Evolutionary conservation across 2,329 filamentous ascomycete genomes (phyloP).

Genomic region (Claviceps monticola): DNA sequence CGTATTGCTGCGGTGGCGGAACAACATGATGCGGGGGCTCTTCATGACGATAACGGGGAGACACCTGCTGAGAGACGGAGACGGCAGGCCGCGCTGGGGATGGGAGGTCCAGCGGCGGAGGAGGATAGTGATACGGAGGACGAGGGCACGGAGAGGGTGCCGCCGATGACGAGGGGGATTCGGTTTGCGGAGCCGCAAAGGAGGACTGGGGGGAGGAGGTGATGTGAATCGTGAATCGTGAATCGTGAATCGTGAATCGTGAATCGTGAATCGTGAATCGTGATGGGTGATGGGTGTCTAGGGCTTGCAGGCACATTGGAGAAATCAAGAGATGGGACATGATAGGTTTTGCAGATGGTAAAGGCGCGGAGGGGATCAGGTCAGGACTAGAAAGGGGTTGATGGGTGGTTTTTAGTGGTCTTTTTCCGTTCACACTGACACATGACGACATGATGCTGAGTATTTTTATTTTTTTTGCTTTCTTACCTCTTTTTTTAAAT

Average conservation of each 20-base stretch:
- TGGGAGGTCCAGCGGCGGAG: slow-evolving; percentile 30
- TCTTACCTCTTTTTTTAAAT: neutral
- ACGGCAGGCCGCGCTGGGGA: slow-evolving; percentile 59
- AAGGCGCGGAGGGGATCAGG: too few relatives aligned
- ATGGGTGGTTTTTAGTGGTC: neutral
- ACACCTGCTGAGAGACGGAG: slow-evolving; percentile 62
- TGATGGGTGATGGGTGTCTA: too few relatives aligned
- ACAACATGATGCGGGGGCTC: slow-evolving; percentile 20
- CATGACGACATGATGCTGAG: neutral
- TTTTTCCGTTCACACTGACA: neutral
- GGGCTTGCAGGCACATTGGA: too few relatives aligned
- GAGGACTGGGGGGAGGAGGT: neutral
- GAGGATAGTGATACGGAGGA: slow-evolving; percentile 39
- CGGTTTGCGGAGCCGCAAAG: slow-evolving; percentile 40
- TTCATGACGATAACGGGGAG: slow-evolving; percentile 33
- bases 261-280: neutral
- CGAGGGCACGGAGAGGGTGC: slow-evolving; percentile 40
- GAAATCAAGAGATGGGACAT: too few relatives aligned
- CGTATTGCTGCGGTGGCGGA: slow-evolving; percentile 40
- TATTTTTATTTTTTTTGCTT: neutral
- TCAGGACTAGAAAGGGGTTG: too few relatives aligned
- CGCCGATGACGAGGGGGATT: slow-evolving; percentile 40
- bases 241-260: too few relatives aligned
- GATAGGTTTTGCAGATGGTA: too few relatives aligned
- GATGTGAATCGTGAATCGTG: neutral